phyloP scores from a whole-genome alignment of 1,284 basidiomycete genomes.

The Cronartium ribicola region DNA sequence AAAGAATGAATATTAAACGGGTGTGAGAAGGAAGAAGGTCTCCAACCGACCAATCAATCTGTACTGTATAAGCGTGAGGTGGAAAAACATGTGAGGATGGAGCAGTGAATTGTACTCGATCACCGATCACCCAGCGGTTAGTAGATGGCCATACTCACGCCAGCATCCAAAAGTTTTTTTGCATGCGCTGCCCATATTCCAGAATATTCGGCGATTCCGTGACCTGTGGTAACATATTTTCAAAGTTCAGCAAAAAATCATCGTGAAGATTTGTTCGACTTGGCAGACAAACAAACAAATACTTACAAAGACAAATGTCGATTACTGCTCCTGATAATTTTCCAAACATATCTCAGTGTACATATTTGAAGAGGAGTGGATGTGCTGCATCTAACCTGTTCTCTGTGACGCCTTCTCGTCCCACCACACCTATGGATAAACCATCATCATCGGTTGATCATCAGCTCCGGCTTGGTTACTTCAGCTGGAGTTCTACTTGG shows the following conservation, averaged over 20 bases:
- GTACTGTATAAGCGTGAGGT: conserved; percentile 9
- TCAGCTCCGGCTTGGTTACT: no score
- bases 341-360: neutral
- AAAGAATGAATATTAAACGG: neutral
- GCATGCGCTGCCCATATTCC: conserved; percentile 22
- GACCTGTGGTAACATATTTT: conserved; percentile 2
- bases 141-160: conserved; percentile 12
- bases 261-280: neutral
- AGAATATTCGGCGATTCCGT: conserved; percentile 35
- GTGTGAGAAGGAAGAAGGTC: neutral
- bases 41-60: conserved; percentile 16
- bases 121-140: no score
- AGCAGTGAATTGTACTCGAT: neutral
- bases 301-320: conserved; percentile 33
- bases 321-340: neutral
- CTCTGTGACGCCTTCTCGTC: conserved; percentile 22
- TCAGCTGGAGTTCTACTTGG: neutral
- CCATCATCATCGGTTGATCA: no score
- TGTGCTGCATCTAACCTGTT: conserved; percentile 1
- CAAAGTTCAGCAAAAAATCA: neutral
- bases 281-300: neutral
- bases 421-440: conserved; percentile 33
- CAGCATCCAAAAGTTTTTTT: conserved; percentile 32
- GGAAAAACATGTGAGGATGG: neutral
- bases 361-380: neutral